Conservation (phyloP, 495 filamentous ascomycete genomes). For the Talaromyces thailandensis region DNA sequence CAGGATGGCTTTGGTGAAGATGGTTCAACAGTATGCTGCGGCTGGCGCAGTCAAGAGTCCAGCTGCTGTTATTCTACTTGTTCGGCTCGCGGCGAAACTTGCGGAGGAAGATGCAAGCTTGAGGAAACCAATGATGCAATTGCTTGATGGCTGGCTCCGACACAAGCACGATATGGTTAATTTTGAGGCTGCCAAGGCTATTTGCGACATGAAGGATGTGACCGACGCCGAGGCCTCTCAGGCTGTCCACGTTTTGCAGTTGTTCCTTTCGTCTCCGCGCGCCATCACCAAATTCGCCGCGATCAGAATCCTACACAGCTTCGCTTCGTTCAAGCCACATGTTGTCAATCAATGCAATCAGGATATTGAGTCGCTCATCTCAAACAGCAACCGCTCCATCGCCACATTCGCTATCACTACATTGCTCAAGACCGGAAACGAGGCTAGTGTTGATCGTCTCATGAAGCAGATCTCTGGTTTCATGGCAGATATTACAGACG, state of each 20-base stretch:
- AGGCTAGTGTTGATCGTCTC: slow-evolving; percentile 89
- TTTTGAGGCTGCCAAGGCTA: slow-evolving; percentile 97
- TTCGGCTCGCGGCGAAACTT: slow-evolving; percentile 86
- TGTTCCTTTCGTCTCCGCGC: slow-evolving; percentile 93
- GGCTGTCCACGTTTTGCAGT: slow-evolving; percentile 88
- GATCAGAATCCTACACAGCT: slow-evolving; percentile 91
- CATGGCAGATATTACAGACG: slow-evolving; percentile 96
- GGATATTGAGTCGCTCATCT: slow-evolving; percentile 92
- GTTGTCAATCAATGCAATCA: slow-evolving; percentile 90
- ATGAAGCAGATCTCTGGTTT: slow-evolving; percentile 98
- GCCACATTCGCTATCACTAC: slow-evolving; percentile 98
- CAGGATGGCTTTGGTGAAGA: slow-evolving; percentile 98
- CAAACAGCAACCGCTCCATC: slow-evolving; percentile 93
- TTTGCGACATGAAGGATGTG: slow-evolving; percentile 88
- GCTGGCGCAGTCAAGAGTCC: slow-evolving; percentile 91
- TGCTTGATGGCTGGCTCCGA: slow-evolving; percentile 91
- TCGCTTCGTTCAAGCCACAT: slow-evolving; percentile 89
- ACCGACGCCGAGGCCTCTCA: slow-evolving; percentile 86
- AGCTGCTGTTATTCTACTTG: slow-evolving; percentile 83
- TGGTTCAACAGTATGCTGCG: slow-evolving; percentile 95
- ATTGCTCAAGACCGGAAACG: slow-evolving; percentile 94
- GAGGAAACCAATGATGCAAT: slow-evolving; percentile 87
- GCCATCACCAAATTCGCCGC: slow-evolving; percentile 97
- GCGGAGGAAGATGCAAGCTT: slow-evolving; percentile 87
- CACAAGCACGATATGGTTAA: slow-evolving; percentile 99